Conservation (phyloP, 73 alveolate genomes). For the Tetrahymena borealis region DNA sequence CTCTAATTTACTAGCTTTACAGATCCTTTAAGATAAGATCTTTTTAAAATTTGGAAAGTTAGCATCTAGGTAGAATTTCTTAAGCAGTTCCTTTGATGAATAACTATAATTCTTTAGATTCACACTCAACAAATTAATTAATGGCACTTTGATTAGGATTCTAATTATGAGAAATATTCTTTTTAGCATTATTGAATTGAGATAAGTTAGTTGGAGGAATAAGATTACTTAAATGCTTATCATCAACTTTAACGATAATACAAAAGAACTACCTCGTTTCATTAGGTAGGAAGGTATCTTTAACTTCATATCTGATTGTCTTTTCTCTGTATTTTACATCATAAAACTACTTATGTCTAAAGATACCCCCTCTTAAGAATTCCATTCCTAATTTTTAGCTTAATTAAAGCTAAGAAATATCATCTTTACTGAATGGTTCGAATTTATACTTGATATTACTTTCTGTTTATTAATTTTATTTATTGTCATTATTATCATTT, state of each 20-base stretch:
- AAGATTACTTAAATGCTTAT: not conserved
- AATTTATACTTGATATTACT: not conserved
- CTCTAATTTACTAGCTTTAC: not conserved
- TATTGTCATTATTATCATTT: not conserved
- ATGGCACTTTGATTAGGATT: not conserved
- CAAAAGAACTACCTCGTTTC: not conserved
- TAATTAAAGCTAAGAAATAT: not conserved
- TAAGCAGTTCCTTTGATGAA: not conserved
- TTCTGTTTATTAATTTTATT: not conserved
- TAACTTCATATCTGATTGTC: not conserved
- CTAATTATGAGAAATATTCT: not conserved
- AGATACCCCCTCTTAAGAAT: not conserved
- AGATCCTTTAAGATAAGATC: not conserved
- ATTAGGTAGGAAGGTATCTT: not conserved
- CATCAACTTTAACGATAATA: not conserved
- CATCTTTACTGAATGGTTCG: not conserved
- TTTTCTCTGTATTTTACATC: not conserved
- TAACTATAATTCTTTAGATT: not conserved
- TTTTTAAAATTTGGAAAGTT: not conserved
- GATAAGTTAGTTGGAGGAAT: not conserved
- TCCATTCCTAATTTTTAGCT: not conserved
- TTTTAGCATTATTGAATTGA: not conserved
- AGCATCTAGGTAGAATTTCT: not conserved
- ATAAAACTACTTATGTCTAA: not conserved
- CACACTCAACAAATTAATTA: not conserved